Base-by-base conservation (phyloP, 208 protist genomes). In the Crithidia thermophila region DNA sequence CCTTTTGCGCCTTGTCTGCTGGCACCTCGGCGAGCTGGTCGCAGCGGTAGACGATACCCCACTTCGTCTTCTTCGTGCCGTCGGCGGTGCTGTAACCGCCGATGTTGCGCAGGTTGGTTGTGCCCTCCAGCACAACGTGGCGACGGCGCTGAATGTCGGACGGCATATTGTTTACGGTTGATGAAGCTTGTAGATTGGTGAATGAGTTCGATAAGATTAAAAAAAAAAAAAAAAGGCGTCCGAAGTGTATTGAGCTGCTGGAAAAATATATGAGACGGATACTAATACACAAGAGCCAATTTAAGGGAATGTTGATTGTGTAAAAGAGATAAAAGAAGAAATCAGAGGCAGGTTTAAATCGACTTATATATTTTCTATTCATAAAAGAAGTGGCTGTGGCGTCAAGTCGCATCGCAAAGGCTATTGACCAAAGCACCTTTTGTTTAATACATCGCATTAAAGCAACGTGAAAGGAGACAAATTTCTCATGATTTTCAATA, bases 21-120 rank as follows among this genome's bases (percentile, higher is more conserved):
- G 75, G 62, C 8, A 86, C 64, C 2, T 77, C 67, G 0, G 56
- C 51, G 25, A 80, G 72, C 63, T 80, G 68, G 31, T 86, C 80
- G 39, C 72, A 53, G 60, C 80, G 76, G 58, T 82, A 82, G 49
- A 79, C 20, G 6, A 79, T 63, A 23, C 80, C 76, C 76, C 75
- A 77, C 72, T 77, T 79, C 18, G 55, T 72, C 2, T 40, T 65
- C 43, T 76, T 77, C 47, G 57, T 61, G 42, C 76, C 69, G 34
- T 67, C 58, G 3, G 18, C 47, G 3, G 75, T 65, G 30, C 46
- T 46, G 62, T 82, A 82, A 62, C 80, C 76, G 50, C 80, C 80
- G 13, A 82, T 49, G 61, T 82, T 76, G 16, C 80, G 75, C 21
- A 86, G 52, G 62, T 86, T 86, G 27, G 53, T 77, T 1, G 72